Evolutionary conservation across 2,329 filamentous ascomycete species (phyloP).

Genomic region (Dendrostoma leiphaemia): DNA sequence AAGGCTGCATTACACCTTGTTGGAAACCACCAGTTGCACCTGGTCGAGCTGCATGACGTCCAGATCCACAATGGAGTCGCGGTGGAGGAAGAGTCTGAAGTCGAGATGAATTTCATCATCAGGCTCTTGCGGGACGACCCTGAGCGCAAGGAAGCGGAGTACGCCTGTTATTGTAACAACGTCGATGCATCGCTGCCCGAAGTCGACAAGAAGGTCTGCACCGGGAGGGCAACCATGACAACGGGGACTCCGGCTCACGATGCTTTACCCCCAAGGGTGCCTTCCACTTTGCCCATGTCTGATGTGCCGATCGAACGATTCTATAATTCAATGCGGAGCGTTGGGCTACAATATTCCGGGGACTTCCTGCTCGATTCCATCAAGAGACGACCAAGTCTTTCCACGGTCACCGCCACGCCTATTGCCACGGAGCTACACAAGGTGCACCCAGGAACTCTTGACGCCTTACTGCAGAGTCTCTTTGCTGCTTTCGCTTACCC

Average conservation of each 20-base stretch:
- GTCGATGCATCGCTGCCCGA: not conserved
- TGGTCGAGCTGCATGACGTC: constrained; percentile 20
- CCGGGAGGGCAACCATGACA: too few relatives aligned
- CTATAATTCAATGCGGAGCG: too few relatives aligned
- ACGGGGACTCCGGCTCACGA: too few relatives aligned
- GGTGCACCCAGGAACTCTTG: not conserved
- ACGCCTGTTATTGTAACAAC: not conserved
- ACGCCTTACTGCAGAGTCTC: not conserved
- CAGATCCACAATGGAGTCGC: constrained; percentile 18
- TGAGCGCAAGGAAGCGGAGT: not conserved
- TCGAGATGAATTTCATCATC: not conserved
- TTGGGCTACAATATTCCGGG: not conserved
- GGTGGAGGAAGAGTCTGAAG: constrained; percentile 11
- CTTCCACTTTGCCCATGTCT: too few relatives aligned
- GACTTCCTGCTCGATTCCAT: not conserved
- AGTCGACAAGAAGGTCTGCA: too few relatives aligned
- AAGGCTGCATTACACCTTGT: constrained; percentile 18
- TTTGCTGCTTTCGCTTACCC: not conserved
- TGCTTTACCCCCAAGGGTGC: too few relatives aligned
- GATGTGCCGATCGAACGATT: too few relatives aligned
- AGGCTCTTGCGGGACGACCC: not conserved
- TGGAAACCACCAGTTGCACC: not conserved
- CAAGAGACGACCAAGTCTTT: not conserved
- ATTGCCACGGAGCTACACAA: too few relatives aligned
- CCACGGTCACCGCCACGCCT: not conserved